Evolutionary conservation across 371 early-diverging fungal genomes (phyloP), one percentile per base, ranked within the genome.

Genomic region (Mortierella polycephala): DNA sequence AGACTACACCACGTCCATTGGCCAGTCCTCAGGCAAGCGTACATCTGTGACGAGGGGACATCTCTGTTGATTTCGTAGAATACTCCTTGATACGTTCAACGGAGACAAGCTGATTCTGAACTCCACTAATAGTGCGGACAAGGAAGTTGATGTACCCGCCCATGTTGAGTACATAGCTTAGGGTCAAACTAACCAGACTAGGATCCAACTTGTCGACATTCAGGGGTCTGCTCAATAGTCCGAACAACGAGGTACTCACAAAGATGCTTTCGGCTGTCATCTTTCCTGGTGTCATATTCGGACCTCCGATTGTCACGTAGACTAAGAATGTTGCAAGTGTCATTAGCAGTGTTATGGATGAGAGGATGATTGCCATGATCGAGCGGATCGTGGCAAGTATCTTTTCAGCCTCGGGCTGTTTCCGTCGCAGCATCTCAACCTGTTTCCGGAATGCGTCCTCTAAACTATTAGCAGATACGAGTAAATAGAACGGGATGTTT

Each of bases 171-270:
- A 92, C 87, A 68, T 93, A 94, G 7, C 87, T 82, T 14, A 94
- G 60, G 0, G 91, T 83, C n/a, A 94, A 69, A 0, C 93, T 94
- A 37, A 92, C 83, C 45, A 91, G 57, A 3, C 87, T 83, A 0
- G 86, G 84, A 61, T 80, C 83, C 20, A 83, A 67, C 11, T 50
- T 67, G 10, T 71, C 71, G 6, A 73, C 69, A n/a, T 81, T 74
- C 57, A 74, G 63, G 49, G 98, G 98, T 84, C 93, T 94, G 69
- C 91, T 94, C 41, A 99, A 85, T 64, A 97, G 84, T 74, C 95
- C 95, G 86, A 99, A 97, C 14, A 98, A 87, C 5, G 96, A 85
- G 63, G 98, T 85, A 23, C 95, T 88, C 9, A 96, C 96, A 84
- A 97, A 97, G 1, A 95, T 94, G 60, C 88, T 80, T 39, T 88